phyloP scores from a whole-genome alignment of 1,139 yeast species.

The Chernovozyma aurita region DNA sequence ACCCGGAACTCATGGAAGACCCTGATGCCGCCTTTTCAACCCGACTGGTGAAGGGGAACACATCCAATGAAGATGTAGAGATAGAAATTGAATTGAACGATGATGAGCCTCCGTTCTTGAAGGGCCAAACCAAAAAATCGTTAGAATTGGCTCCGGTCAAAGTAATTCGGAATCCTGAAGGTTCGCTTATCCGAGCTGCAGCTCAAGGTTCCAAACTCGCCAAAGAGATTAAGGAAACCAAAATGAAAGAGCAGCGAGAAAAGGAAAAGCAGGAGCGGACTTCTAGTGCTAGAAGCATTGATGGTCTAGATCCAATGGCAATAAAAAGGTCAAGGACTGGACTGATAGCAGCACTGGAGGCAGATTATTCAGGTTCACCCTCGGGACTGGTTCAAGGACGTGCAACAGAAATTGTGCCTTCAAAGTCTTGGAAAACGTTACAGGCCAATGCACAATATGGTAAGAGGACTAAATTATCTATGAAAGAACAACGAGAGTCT shows the following conservation, averaged over 20 bases:
- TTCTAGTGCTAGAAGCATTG: slow-evolving; percentile 19
- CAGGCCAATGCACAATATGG: slow-evolving; percentile 47
- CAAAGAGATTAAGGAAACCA: slow-evolving; percentile 59
- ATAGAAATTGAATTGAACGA: slow-evolving; percentile 71
- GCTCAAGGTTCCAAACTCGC: slow-evolving; percentile 70
- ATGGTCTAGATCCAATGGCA: slow-evolving; percentile 26
- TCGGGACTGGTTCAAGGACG: not conserved
- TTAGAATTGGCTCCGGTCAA: slow-evolving; percentile 49
- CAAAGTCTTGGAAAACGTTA: slow-evolving; percentile 42
- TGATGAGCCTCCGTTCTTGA: slow-evolving; percentile 68
- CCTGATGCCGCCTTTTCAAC: slow-evolving; percentile 26
- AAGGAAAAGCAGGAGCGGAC: slow-evolving; percentile 28
- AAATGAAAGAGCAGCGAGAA: slow-evolving; percentile 46
- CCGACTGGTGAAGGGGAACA: not conserved
- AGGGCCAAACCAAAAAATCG: slow-evolving; percentile 47
- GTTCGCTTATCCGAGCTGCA: slow-evolving; percentile 75
- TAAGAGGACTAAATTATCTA: slow-evolving; percentile 46
- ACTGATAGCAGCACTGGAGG: slow-evolving; percentile 5
- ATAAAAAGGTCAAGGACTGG: not conserved
- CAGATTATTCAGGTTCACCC: slow-evolving; percentile 6
- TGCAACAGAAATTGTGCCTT: not conserved
- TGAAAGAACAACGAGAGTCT: slow-evolving; percentile 61
- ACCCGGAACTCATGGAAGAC: slow-evolving; percentile 57
- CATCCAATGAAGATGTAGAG: slow-evolving; percentile 35
- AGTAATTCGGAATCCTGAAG: slow-evolving; percentile 69